These are phyloP conservation scores for Potentilla sterilis DNA, from an alignment of 306 rosid genomes.

Conservation along the genomic window DNA sequence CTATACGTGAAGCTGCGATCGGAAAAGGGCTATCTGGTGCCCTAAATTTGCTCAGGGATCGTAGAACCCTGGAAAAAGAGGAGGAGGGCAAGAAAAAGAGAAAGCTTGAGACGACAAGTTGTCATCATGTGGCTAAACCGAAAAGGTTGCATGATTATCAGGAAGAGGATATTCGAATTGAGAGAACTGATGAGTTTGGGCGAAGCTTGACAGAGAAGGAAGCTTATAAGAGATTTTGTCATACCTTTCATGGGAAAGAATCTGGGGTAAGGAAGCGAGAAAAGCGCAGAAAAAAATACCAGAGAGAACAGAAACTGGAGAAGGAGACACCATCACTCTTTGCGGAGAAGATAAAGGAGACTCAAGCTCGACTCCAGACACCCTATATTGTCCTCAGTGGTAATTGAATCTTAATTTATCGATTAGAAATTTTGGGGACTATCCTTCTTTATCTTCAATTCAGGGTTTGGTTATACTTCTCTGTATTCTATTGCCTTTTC, in stretches of 20 bases:
- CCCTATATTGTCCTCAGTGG: slow-evolving; percentile 83
- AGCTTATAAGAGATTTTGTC: slow-evolving; percentile 67
- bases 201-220: slow-evolving; percentile 67
- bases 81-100: not conserved
- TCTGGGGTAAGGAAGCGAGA: slow-evolving; percentile 94
- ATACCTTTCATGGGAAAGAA: slow-evolving; percentile 80
- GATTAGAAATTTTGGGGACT: no score
- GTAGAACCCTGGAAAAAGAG: not conserved
- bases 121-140: not conserved
- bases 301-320: slow-evolving; percentile 73
- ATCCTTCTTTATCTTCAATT: no score
- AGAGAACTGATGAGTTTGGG: not conserved
- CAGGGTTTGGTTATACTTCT: no score
- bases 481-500: no score
- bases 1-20: not conserved
- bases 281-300: slow-evolving; percentile 73
- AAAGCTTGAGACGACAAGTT: not conserved
- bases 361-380: slow-evolving; percentile 67
- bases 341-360: slow-evolving; percentile 86
- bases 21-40: not conserved
- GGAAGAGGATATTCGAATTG: not conserved
- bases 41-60: not conserved
- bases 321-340: slow-evolving; percentile 72
- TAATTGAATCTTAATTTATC: not conserved
- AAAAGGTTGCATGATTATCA: not conserved